A percentile compares a stretch with the other conserved stretches of the same genome.
Conservation (phyloP, 2,329 filamentous ascomycete genomes). For the Apiospora phragmitis region DNA sequence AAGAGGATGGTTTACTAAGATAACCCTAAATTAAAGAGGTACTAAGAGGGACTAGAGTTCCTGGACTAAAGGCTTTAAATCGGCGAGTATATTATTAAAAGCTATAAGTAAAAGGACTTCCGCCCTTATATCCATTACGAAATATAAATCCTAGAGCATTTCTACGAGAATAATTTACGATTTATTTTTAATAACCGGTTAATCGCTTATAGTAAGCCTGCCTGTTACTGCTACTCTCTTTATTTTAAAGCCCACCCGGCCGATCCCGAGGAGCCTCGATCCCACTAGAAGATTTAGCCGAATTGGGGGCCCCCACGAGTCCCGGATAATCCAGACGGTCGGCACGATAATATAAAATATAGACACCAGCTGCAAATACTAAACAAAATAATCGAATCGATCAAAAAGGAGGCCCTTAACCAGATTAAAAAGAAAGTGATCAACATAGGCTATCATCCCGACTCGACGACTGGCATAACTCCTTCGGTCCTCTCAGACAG, state of each 20-base stretch:
- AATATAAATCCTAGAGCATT: conserved; percentile 48
- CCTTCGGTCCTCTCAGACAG: neutral
- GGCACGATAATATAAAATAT: conserved; percentile 13
- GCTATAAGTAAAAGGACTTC: conserved; percentile 28
- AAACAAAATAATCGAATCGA: conserved; percentile 24
- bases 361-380: conserved; percentile 23
- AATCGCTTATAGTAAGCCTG: conserved; percentile 52
- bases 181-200: conserved; percentile 44
- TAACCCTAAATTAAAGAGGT: conserved; percentile 15
- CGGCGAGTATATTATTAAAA: conserved; percentile 22
- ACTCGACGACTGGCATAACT: conserved; percentile 27
- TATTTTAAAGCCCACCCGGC: conserved; percentile 44
- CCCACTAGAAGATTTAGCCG: conserved; percentile 40
- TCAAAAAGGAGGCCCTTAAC: conserved; percentile 24
- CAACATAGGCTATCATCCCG: conserved; percentile 19
- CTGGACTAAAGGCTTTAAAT: conserved; percentile 32
- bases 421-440: conserved; percentile 22
- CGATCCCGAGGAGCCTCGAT: conserved; percentile 30
- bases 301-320: conserved; percentile 39
- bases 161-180: conserved; percentile 31
- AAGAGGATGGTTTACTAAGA: conserved; percentile 29
- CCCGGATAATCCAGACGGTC: conserved; percentile 13
- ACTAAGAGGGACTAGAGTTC: conserved; percentile 17
- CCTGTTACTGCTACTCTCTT: conserved; percentile 49
- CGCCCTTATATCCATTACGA: conserved; percentile 44